Base-by-base conservation (phyloP, 2,329 filamentous ascomycete species). In the Diaporthe ilicicola region DNA sequence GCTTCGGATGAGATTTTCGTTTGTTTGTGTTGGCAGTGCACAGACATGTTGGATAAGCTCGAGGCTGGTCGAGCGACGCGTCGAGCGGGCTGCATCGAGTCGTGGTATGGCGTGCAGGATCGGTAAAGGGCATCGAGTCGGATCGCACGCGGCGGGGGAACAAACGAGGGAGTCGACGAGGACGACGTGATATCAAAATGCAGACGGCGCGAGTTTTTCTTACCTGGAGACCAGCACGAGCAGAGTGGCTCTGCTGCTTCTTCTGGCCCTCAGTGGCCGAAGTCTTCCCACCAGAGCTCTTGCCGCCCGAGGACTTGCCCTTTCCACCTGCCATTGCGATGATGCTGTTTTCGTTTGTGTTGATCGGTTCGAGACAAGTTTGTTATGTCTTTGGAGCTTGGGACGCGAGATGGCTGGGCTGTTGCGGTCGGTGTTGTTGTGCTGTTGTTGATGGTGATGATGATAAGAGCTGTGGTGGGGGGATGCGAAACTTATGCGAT, bases 231-330 rank as follows among this genome's bases (percentile, higher is more conserved):
- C 95, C 95, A 82, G 95, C 95, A 84, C 96, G 95, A 80, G 94
- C 94, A 78, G 94, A 97, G 87, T 97, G 95, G 86, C 96, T 97
- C 86, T 97, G 93, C 80, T 93, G 92, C 87, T 97, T 97, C 86
- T 93, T 93, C 81, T 91, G 85, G 69, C 88, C 89, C 76, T 91
- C 91, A 78, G 88, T 89, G n/a, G 66, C 84, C 73, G 85, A 85
- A 62, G 86, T 88, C 88, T 96, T 96, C 77, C 93, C 93, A 78
- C 93, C 93, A 71, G 92, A 88, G 81, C 85, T 95, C 91, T 97
- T 97, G 81, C 95, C 95, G 78, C 95, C 94, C 77, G 92, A 90
- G 75, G 91, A 94, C 88, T 94, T 97, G 89, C 95, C 95, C 89
- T 98, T 98, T 86, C 94, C 94, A 81, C 95, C 95, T 81, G 94